Base-by-base conservation (phyloP, 495 filamentous ascomycete genomes). In the Tuber brumale region DNA sequence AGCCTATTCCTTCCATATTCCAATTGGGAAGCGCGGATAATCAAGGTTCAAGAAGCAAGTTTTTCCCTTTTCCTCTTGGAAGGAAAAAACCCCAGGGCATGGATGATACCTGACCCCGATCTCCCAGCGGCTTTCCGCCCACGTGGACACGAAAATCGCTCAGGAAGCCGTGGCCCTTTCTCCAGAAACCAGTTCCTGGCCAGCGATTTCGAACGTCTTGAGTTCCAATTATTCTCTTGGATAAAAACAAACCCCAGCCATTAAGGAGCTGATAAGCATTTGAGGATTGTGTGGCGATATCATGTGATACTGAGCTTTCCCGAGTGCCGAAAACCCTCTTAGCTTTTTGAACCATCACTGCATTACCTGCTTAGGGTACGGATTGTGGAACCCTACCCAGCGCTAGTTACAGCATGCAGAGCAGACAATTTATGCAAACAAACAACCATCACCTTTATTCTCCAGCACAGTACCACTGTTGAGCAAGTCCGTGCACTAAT, bases 111-210 rank as follows among this genome's bases (percentile, higher is more conserved):
- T 79, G 77, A 79, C 39, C 72, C 70, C 72, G 76, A 79, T 79
- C 76, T 77, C 66, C 57, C 27, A 66, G n/a, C 57, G 23, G 12
- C 18, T 71, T 75, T 72, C 48, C 77, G 71, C 70, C 70, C 77
- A 78, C 77, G 76, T 75, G 77, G 76, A 31, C 72, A 79, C 42
- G 48, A 77, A 79, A 79, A 79, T 79, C 77, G 77, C 77, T 79
- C 77, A 77, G 75, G 76, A 69, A 42, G 69, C 66, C 37, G 69
- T 43, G 72, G 71, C 37, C 45, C 69, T 70, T 79, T 41, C 71
- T 70, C 71, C 57, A 31, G 57, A 18, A 31, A 31, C 10, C 10
- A 66, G 57, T 66, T 12, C 57, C 4, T 66, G 57, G 57, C n/a
- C 57, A 66, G 12, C n/a, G 31, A 18, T 12, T 66, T 66, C 27